These are phyloP conservation scores for Globisporangium lucens DNA, from an alignment of 352 stramenopile genomes.

Conservation along the genomic window DNA sequence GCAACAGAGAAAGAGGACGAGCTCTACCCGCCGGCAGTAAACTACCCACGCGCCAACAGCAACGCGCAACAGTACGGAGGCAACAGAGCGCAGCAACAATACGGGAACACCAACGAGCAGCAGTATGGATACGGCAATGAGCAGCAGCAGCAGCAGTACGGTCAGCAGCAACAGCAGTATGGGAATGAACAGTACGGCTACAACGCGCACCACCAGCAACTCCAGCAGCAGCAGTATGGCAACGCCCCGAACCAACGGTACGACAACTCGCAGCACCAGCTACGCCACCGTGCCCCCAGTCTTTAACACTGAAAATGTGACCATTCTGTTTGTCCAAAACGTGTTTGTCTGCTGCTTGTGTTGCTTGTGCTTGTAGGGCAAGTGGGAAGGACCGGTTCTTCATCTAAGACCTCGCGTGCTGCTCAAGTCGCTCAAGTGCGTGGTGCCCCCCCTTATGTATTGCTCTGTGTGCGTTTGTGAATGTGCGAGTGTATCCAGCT, in stretches of 20 bases:
- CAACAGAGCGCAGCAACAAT: conserved; percentile 4
- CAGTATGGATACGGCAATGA: conserved; percentile 13
- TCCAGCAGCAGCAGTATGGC: conserved; percentile 14
- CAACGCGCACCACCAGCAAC: conserved; percentile 12
- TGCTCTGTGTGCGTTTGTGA: background rate
- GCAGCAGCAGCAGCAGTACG: conserved; percentile 8
- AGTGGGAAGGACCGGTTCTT: conserved; percentile 9
- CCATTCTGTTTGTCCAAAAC: background rate
- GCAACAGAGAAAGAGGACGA: conserved; percentile 23
- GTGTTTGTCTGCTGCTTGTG: background rate
- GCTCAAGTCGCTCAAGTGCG: background rate
- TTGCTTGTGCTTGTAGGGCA: background rate
- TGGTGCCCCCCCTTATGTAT: background rate
- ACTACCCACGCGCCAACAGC: conserved; percentile 4
- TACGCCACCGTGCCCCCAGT: conserved; percentile 1
- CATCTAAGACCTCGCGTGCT: background rate
- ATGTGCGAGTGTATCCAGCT: background rate
- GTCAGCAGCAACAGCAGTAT: conserved; percentile 11
- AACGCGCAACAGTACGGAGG: background rate
- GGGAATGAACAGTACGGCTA: conserved; percentile 13
- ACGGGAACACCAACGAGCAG: conserved; percentile 28
- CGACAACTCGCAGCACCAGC: conserved; percentile 1
- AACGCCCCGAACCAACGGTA: conserved; percentile 13
- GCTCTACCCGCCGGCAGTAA: conserved; percentile 4
- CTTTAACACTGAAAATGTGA: conserved; percentile 1